phyloP scores from a whole-genome alignment of 257 asterid genomes.

The Lycium barbarum region DNA sequence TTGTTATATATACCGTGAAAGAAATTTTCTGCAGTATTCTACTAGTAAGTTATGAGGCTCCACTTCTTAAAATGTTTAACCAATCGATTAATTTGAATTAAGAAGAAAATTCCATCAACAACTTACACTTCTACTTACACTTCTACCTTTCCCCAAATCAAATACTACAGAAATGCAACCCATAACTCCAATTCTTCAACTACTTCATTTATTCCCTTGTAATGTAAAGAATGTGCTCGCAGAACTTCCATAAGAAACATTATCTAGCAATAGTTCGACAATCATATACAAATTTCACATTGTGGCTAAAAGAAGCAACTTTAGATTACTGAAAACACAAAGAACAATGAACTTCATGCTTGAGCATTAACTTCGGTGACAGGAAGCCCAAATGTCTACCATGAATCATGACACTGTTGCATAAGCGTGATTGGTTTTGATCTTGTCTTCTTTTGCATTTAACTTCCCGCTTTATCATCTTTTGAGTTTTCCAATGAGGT shows the following conservation, averaged over 20 bases:
- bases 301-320: neutral
- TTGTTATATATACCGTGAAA: too few species aligned
- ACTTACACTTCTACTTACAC: neutral
- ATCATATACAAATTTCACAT: neutral
- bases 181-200: neutral
- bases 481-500: constrained; percentile 52
- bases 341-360: neutral
- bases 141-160: neutral
- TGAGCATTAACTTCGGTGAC: neutral
- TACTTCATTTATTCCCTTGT: neutral
- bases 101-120: neutral
- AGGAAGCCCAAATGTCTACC: neutral
- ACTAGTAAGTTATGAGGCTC: too few species aligned
- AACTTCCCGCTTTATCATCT: constrained; percentile 37
- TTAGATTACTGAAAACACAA: neutral
- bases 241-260: neutral
- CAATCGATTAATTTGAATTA: neutral
- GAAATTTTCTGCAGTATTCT: too few species aligned
- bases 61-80: too few species aligned
- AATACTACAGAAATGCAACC: neutral
- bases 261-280: neutral
- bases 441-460: constrained; percentile 24
- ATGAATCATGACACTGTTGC: constrained; percentile 28
- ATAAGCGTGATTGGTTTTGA: neutral
- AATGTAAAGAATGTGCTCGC: neutral